Evolutionary conservation across 169 alveolate species (phyloP), one percentile per base, ranked within the genome.

Genomic region (Cryptosporidium ryanae): DNA sequence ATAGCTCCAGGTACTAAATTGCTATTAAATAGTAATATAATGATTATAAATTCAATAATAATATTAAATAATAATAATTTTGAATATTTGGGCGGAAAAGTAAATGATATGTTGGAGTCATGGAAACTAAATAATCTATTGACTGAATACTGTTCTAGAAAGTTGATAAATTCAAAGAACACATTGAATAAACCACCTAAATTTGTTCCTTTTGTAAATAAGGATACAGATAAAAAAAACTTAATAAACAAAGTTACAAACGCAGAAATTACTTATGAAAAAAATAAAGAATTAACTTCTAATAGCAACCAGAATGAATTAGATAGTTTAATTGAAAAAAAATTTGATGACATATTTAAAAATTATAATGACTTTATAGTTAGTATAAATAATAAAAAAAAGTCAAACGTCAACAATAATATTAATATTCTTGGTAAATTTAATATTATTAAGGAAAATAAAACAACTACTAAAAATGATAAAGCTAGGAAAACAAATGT

Each of bases 1-100:
- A 17, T 76, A 25, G 46, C 8, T 38, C 84, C 84, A 21, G 84
- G 84, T 29, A 76, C 84, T 2, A 76, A 76, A 63, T 38, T 76
- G 17, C 3, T 76, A 46, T 43, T 76, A 50, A 31, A 48, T 50
- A 43, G 31, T 23, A 59, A 13, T n/a, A 15, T 76, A 21, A 50
- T 38, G 27, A 38, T 44, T 5, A 64, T 55, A 29, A 76, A 59
- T 76, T 55, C 76, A 43, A 57, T 76, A n/a, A 57, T 76, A 27
- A n/a, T 76, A 59, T 31, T 76, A 10, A 76, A 59, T 3, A 38
- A 55, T 18, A 27, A 23, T n/a, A 76, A 76, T 61, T 67, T 76
- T 25, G 61, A 15, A 27, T 18, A 10, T 21, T 25, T 76, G 57
- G 84, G 84, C 7, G 84, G 84, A 1, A 76, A 17, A n/a, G 84